Percentiles rank a stretch among this genome's conserved stretches.
These are phyloP conservation scores for Cladosporium colombiae DNA, from an alignment of 2,329 filamentous ascomycete species.

Conservation along the genomic window DNA sequence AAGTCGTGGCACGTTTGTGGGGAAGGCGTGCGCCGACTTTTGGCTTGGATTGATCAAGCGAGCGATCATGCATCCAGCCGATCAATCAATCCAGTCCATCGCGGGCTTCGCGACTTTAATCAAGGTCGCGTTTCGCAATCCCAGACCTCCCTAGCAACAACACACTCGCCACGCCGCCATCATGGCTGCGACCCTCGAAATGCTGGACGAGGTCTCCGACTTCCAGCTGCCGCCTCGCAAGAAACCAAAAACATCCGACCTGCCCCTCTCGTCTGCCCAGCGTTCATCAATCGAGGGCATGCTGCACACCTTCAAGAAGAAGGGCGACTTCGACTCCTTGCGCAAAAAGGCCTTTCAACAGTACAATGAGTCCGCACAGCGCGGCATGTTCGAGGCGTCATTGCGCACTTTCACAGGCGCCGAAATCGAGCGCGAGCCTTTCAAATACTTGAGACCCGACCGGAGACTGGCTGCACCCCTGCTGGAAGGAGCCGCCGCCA, in stretches of 20 bases:
- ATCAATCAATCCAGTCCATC: neutral
- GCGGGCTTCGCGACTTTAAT: neutral
- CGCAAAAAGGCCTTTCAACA: conserved; percentile 76
- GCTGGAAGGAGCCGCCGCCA: conserved; percentile 75
- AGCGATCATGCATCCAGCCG: neutral
- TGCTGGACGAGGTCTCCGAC: conserved; percentile 31
- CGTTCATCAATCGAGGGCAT: conserved; percentile 72
- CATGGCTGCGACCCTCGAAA: conserved; percentile 24
- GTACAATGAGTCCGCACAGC: conserved; percentile 59
- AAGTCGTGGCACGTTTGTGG: neutral
- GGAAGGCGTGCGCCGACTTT: neutral
- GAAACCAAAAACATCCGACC: conserved; percentile 72
- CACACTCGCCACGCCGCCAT: conserved; percentile 1
- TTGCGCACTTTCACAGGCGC: conserved; percentile 60
- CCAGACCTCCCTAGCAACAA: neutral
- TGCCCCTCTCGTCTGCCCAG: conserved; percentile 73
- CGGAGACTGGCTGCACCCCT: conserved; percentile 72
- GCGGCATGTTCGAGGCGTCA: conserved; percentile 38
- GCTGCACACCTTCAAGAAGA: conserved; percentile 82
- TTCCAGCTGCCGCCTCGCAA: conserved; percentile 44
- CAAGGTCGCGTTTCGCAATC: neutral
- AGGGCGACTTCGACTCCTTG: conserved; percentile 76
- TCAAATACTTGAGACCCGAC: conserved; percentile 68
- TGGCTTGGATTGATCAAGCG: neutral
- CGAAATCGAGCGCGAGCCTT: conserved; percentile 73